Conservation (phyloP, 2,329 filamentous ascomycete species). For the Waltergamsia citrina region DNA sequence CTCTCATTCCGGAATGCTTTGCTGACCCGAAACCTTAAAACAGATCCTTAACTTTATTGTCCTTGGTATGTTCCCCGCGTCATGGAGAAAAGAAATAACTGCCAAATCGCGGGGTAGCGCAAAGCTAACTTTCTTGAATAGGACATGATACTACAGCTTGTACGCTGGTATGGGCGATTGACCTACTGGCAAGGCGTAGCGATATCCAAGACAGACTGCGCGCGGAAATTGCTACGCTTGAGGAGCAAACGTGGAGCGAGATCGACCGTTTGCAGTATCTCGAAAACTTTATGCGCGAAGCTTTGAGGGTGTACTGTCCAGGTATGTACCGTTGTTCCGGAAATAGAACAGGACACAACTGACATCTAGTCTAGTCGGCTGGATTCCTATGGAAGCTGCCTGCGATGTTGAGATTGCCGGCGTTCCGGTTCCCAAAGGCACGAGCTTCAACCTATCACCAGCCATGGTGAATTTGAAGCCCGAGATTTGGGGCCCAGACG, state of each 20-base stretch:
- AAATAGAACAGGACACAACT: conserved; percentile 4
- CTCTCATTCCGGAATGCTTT: not conserved
- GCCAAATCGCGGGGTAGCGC: too few relatives aligned
- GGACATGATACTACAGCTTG: conserved; percentile 34
- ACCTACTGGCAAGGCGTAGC: conserved; percentile 24
- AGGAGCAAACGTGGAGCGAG: conserved; percentile 8
- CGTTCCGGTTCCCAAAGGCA: conserved; percentile 25
- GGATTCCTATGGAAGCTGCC: conserved; percentile 20
- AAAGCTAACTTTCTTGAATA: too few relatives aligned
- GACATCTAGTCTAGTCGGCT: conserved; percentile 19
- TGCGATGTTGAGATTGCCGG: conserved; percentile 24
- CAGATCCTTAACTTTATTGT: conserved; percentile 32
- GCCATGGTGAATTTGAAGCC: conserved; percentile 24
- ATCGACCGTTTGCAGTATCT: conserved; percentile 24
- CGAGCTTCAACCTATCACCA: conserved; percentile 24
- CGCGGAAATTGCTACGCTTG: conserved; percentile 19
- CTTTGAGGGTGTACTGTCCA: conserved; percentile 30
- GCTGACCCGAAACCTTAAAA: not conserved
- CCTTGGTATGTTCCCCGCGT: conserved; percentile 21
- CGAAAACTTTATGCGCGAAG: conserved; percentile 32
- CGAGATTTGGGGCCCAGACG: conserved; percentile 25
- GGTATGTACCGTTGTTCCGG: conserved; percentile 8
- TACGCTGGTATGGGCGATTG: conserved; percentile 29
- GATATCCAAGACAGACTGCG: conserved; percentile 27
- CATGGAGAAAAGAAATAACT: too few relatives aligned